A percentile compares a stretch with the other conserved stretches of the same genome.
Evolutionary conservation across 2,329 filamentous ascomycete species (phyloP).

Genomic region (Aspergillus sp.): DNA sequence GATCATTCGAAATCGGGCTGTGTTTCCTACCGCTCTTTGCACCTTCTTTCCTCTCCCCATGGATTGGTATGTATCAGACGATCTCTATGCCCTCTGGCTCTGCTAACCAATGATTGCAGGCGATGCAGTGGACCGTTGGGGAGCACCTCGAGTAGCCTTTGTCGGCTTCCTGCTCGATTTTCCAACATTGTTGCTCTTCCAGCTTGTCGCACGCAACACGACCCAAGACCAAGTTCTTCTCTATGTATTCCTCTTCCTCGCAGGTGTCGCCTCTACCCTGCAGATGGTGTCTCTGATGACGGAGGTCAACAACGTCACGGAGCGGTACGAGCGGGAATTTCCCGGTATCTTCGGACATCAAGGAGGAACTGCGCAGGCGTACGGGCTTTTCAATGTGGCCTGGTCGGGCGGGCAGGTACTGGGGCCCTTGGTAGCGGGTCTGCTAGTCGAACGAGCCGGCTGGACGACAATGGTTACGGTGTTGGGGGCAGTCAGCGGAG

Average conservation of each 20-base stretch:
- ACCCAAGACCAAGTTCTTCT: conserved; percentile 65
- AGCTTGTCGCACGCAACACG: conserved; percentile 61
- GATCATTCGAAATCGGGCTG: conserved; percentile 58
- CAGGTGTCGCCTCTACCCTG: conserved; percentile 60
- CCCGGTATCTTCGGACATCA: conserved; percentile 55
- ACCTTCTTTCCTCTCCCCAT: conserved; percentile 62
- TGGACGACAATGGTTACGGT: conserved; percentile 58
- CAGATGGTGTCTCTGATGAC: conserved; percentile 68
- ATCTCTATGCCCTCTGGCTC: not conserved
- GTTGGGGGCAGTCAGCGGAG: conserved; percentile 51
- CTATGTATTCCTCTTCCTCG: conserved; percentile 60
- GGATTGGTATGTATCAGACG: conserved; percentile 51
- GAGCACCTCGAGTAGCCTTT: conserved; percentile 62
- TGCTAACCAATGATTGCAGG: conserved; percentile 17
- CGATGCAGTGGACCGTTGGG: conserved; percentile 53
- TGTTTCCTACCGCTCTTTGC: conserved; percentile 62
- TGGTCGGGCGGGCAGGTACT: conserved; percentile 55
- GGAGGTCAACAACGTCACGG: conserved; percentile 63
- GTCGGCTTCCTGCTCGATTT: conserved; percentile 56
- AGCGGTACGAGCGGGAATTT: conserved; percentile 54
- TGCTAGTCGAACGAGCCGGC: conserved; percentile 47
- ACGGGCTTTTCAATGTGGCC: conserved; percentile 58
- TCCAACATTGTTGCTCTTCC: conserved; percentile 65
- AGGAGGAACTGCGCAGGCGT: conserved; percentile 61
- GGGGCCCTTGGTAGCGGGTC: conserved; percentile 56